Base-by-base conservation (phyloP, 495 filamentous ascomycete genomes). In the Aspergillus kassunensis region DNA sequence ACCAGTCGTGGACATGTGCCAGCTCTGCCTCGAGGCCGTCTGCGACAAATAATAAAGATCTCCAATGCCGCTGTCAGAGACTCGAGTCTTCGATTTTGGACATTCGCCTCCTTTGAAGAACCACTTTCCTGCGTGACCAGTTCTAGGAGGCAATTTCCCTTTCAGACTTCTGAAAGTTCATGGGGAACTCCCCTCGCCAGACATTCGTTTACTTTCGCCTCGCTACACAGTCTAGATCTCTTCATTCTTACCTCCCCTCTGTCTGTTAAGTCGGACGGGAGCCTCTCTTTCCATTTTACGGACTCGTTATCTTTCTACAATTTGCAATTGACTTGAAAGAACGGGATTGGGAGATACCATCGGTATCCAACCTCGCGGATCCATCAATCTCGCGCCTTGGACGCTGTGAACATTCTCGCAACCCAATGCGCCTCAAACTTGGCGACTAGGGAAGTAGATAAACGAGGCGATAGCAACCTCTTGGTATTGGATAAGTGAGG, bases 1-100 rank as follows among this genome's bases (percentile, higher is more conserved):
- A 53, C 41, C 36, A 47, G 46, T 33, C 34, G 33, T 59, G 53
- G 56, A 54, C 62, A 64, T 64, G 62, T 61, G 62, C 58, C 53
- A 58, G 54, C 54, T 48, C 54, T 44, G 41, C 41, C 40, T 29
- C 31, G 43, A 43, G 34, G 33, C 30, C 29, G 18, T 52, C 37
- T 30, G 43, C 54, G 41, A 44, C 58, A 60, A 60, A 56, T 58
- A 60, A 56, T 58, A 58, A 58, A 59, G 55, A 44, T 53, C 54
- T 49, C 49, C 47, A 58, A 58, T 64, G 55, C 50, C 55, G 53
- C 55, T 52, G 48, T 25, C 54, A 54, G 45, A 24, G 27, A 35
- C 34, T 37, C 34, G 24, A n/a, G 37, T 16, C 18, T 12, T 29
- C 9, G 13, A 3, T 53, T 40, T 37, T 62, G 34, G 46, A 51